phyloP scores from a whole-genome alignment of 1,139 yeast species.

The Kurtzmaniella quercitrusa region DNA sequence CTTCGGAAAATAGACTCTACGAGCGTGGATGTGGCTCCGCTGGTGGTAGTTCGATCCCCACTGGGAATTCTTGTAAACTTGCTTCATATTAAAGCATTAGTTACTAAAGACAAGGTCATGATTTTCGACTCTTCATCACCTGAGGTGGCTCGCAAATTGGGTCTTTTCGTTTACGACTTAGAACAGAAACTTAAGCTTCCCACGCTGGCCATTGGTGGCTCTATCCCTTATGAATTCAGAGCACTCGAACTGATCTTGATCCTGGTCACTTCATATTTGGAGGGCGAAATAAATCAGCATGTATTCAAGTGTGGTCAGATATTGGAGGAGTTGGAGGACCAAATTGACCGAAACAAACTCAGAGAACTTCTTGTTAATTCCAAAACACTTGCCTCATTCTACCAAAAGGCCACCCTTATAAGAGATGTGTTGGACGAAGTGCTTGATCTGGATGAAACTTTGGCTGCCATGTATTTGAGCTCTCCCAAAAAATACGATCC shows the following conservation, averaged over 20 bases:
- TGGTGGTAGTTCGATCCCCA: slow-evolving; percentile 69
- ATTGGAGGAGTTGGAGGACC: slow-evolving; percentile 76
- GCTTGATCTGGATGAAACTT: slow-evolving; percentile 83
- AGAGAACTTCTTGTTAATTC: slow-evolving; percentile 77
- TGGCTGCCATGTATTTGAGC: slow-evolving; percentile 79
- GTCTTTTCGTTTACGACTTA: slow-evolving; percentile 81
- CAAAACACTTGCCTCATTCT: slow-evolving; percentile 74
- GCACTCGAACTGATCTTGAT: slow-evolving; percentile 87
- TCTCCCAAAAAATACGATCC: slow-evolving; percentile 28
- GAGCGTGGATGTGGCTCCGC: slow-evolving; percentile 83
- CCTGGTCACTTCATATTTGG: slow-evolving; percentile 77
- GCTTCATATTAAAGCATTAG: slow-evolving; percentile 81
- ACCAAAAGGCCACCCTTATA: slow-evolving; percentile 79
- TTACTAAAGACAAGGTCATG: slow-evolving; percentile 75
- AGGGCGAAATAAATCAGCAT: slow-evolving; percentile 79
- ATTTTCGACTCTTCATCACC: slow-evolving; percentile 72
- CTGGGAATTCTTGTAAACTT: slow-evolving; percentile 77
- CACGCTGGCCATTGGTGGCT: slow-evolving; percentile 23
- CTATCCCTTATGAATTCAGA: slow-evolving; percentile 68
- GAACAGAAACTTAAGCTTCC: slow-evolving; percentile 66
- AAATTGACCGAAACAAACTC: slow-evolving; percentile 78
- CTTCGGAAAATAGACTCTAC: slow-evolving; percentile 86
- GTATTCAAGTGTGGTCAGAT: slow-evolving; percentile 71
- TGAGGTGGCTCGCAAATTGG: slow-evolving; percentile 55
- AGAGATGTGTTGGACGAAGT: slow-evolving; percentile 84